Evolutionary conservation across 1,284 basidiomycete species (phyloP).

Genomic region (Ustilago lituana): DNA sequence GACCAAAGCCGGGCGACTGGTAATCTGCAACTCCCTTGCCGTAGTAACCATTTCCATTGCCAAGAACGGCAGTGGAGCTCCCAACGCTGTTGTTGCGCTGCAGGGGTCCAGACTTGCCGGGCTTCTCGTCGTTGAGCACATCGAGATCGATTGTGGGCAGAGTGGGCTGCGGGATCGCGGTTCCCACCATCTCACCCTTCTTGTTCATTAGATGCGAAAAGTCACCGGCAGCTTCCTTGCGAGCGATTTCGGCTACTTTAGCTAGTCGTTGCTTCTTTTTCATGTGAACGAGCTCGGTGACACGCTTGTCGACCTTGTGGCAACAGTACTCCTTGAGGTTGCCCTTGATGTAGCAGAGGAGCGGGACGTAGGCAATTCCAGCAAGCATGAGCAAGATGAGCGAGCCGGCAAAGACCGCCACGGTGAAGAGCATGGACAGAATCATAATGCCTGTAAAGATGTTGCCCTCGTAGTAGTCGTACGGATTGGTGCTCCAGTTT

Average conservation of each 20-base stretch:
- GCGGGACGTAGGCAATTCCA: conserved; percentile 86
- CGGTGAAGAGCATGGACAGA: conserved; percentile 88
- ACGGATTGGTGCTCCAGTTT: conserved; percentile 75
- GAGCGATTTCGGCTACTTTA: conserved; percentile 82
- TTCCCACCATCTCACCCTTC: conserved; percentile 82
- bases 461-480: conserved; percentile 71
- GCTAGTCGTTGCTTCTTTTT: conserved; percentile 86
- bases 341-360: conserved; percentile 92
- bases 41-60: conserved; percentile 29
- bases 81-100: conserved; percentile 39
- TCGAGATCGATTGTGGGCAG: conserved; percentile 89
- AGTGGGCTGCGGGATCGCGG: conserved; percentile 92
- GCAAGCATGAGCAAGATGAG: conserved; percentile 83
- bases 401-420: conserved; percentile 84
- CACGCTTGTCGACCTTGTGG: conserved; percentile 97
- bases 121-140: conserved; percentile 76
- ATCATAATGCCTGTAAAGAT: conserved; percentile 83
- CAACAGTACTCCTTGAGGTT: conserved; percentile 97
- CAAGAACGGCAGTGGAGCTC: conserved; percentile 36
- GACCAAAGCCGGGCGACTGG: conserved; percentile 28
- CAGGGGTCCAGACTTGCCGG: conserved; percentile 10
- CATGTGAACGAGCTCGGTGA: conserved; percentile 89
- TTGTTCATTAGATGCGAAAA: conserved; percentile 91
- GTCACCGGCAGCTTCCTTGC: conserved; percentile 88
- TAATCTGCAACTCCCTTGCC: conserved; percentile 20